Base-by-base conservation (phyloP, 2,329 filamentous ascomycete species). In the Pyrenochaeta sp. region DNA sequence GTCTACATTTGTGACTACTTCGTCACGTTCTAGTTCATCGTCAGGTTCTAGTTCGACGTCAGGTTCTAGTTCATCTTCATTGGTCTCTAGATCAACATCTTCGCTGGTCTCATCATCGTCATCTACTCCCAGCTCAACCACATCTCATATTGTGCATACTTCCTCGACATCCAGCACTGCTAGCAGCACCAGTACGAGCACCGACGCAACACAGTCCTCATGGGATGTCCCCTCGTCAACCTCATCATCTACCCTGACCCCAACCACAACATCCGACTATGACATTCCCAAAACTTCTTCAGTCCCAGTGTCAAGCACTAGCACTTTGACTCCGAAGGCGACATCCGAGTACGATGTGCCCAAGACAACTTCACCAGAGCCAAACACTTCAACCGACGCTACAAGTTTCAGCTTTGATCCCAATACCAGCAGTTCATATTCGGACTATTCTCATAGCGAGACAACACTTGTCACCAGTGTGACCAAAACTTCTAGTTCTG, bases 391-490 rank as follows among this genome's bases (percentile, higher is more conserved):
- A 7, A 49, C 49, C 7, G 45, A 46, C 13, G 47, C 43, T 10
- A 47, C 43, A 13, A 29, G 28, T 14, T 43, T 36, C 29, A 34
- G 31, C 6, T 35, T 36, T 5, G 37, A 29, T 11, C 34, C 42
- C 6, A 26, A 15, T 26, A 6, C 31, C 8, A 31, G 26, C 22
- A 32, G 22, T 14, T 13, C 31, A 7, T 11, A 13, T 4, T n/a
- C 21, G 4, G 22, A 23, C 22, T 19, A 17, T 8, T 19, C 17
- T 15, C 8, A 17, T 13, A 36, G 21, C n/a, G 17, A 27, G 1
- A 45, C 48, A 2, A 53, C 49, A 4, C 43, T 53, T 10, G 38
- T 49, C 28, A 53, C 49, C 8, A 49, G 45, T 10, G 30, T 35
- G 15, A 52, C 40, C 20, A 20, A 38, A 17, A 49, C 37, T n/a